Evolutionary conservation across 1,284 basidiomycete species (phyloP), one percentile per base, ranked within the genome.

Genomic region (Boletus sp.): DNA sequence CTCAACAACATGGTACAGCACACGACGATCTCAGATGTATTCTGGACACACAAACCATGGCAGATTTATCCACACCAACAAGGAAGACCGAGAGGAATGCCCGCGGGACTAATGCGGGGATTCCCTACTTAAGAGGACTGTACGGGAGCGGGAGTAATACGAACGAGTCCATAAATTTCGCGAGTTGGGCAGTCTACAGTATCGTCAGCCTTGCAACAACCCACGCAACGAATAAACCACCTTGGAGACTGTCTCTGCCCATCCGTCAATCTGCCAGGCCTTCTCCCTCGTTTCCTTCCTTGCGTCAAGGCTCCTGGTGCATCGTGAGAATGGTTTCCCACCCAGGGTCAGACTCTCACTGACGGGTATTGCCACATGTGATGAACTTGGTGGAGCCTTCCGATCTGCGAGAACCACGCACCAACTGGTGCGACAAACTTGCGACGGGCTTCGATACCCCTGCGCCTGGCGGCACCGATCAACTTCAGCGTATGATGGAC

Each of bases 311-410:
- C 84, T 81, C 47, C 88, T 91, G 53, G 32, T 39, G 20, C 39
- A 38, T 8, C 30, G 38, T 65, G 47, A 60, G 55, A 51, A 47
- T 12, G 10, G 22, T 37, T 42, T 44, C 44, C n/a, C 27, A 36
- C 23, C 10, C 43, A 48, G 23, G 13, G 10, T 36, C 41, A 49
- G 51, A 51, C 17, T 44, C 30, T 39, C 44, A 76, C 88, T 63
- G 59, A 91, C 87, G 85, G 82, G 65, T 93, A 94, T 70, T 94
- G 91, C 93, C 92, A 95, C 69, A 95, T 78, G 70, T 95, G 92
- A 65, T 94, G 88, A 16, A 94, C 91, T 60, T 91, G 81, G 68
- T 95, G 91, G 45, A 95, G 73, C 47, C 86, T 79, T 37, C 94
- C 94, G 38, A 94, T 78, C 69, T 96, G 94, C 36, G 88, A 86